Conservation (phyloP, 768 basidiomycete genomes). For the Panus rudis region DNA sequence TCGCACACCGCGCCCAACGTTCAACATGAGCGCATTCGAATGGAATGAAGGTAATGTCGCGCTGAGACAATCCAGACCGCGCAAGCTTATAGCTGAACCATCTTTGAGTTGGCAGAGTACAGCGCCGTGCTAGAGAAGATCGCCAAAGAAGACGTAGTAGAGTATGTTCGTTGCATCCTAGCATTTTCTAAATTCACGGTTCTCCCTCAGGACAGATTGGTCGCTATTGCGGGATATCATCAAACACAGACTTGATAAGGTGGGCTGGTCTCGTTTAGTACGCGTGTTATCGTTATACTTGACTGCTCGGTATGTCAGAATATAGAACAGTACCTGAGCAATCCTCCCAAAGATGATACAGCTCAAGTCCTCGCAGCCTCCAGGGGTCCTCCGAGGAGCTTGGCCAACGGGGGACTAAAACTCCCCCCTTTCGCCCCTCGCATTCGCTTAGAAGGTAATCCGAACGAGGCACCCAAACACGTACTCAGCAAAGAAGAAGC, state of each 20-base stretch:
- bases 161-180: constrained; percentile 35
- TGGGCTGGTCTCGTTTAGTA: constrained; percentile 21
- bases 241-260: constrained; percentile 65
- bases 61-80: background rate
- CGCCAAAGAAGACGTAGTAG: constrained; percentile 56
- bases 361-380: background rate
- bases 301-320: constrained; percentile 22
- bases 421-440: constrained; percentile 70
- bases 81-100: background rate
- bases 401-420: constrained; percentile 51
- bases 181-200: background rate
- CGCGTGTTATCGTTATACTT: constrained; percentile 1
- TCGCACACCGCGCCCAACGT: background rate
- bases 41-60: constrained; percentile 45
- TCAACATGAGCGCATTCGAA: constrained; percentile 25
- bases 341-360: constrained; percentile 4
- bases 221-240: constrained; percentile 58
- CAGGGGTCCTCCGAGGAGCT: constrained; percentile 23
- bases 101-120: constrained; percentile 38
- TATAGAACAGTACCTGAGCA: constrained; percentile 24
- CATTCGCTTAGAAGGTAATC: constrained; percentile 39
- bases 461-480: constrained; percentile 47
- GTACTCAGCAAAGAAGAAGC: constrained; percentile 60
- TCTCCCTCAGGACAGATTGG: constrained; percentile 56
- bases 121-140: constrained; percentile 52